Evolutionary conservation across 768 basidiomycete genomes (phyloP).

Genomic region (Mycena rebaudengoi): DNA sequence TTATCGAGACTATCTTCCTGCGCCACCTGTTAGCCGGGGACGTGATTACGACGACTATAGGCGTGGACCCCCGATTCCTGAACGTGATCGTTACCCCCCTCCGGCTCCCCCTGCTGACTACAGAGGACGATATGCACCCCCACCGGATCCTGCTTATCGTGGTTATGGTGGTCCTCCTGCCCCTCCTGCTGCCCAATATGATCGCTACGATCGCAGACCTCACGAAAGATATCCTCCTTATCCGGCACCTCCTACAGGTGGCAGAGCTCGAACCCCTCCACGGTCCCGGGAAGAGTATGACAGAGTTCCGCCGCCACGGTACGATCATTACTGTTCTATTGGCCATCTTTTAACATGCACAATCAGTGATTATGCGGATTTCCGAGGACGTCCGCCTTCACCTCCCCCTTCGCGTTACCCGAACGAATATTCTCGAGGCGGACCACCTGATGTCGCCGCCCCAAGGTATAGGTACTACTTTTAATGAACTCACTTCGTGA

Average conservation of each 20-base stretch:
- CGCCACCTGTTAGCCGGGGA: constrained; percentile 51
- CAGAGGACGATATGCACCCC: constrained; percentile 65
- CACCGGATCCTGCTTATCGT: constrained; percentile 61
- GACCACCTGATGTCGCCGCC: constrained; percentile 50
- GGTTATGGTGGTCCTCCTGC: constrained; percentile 60
- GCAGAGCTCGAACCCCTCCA: constrained; percentile 67
- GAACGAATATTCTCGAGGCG: constrained; percentile 58
- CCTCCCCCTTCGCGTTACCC: constrained; percentile 60
- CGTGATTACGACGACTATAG: constrained; percentile 80
- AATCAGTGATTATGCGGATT: constrained; percentile 66
- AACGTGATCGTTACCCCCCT: constrained; percentile 62
- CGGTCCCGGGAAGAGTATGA: constrained; percentile 73
- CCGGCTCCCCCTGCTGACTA: constrained; percentile 59
- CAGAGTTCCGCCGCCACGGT: constrained; percentile 63
- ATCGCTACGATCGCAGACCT: constrained; percentile 68
- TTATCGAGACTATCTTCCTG: constrained; percentile 68
- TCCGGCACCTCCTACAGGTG: constrained; percentile 58
- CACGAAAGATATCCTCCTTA: constrained; percentile 58
- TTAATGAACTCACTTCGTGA: neutral
- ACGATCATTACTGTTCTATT: constrained; percentile 31
- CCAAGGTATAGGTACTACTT: constrained; percentile 54
- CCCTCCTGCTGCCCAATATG: constrained; percentile 63
- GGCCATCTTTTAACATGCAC: neutral
- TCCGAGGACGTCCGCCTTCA: constrained; percentile 62
- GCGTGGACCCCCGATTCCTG: constrained; percentile 51